A percentile compares a stretch with the other conserved stretches of the same genome.
Conservation (phyloP, 192 early-diverging fungal species). For the Backusella parvicylindrica region DNA sequence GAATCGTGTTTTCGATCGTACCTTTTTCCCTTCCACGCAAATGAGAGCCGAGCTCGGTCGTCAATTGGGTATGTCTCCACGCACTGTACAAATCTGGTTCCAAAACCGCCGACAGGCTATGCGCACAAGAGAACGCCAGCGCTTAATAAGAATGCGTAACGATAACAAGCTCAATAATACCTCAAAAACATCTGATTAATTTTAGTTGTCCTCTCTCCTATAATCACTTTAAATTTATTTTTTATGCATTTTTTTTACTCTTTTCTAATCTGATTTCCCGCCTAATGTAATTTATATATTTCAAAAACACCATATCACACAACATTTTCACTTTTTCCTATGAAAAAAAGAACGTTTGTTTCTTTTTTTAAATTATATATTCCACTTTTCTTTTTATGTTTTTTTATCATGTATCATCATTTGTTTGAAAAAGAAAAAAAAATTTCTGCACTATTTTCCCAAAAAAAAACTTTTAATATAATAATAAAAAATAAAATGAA, state of each 20-base stretch:
- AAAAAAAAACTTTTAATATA: neutral
- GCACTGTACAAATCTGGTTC: conserved; percentile 97
- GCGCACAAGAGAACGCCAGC: conserved; percentile 39
- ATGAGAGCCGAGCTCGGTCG: conserved; percentile 72
- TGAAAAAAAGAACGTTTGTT: neutral
- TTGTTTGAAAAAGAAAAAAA: conserved; percentile 14
- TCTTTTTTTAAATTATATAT: neutral
- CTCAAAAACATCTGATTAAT: neutral
- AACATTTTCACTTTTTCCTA: neutral
- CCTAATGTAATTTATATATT: neutral
- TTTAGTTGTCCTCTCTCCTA: neutral
- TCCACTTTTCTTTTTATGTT: neutral
- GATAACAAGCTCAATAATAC: neutral
- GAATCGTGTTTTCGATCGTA: conserved; percentile 71
- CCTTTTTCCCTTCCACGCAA: conserved; percentile 82
- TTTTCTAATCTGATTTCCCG: neutral
- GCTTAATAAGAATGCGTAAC: conserved; percentile 12
- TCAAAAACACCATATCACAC: neutral
- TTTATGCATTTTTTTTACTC: conserved; percentile 7
- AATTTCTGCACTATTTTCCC: neutral
- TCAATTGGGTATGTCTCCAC: conserved; percentile 83
- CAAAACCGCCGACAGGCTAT: conserved; percentile 90
- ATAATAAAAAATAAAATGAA: too few species aligned
- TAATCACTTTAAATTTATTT: neutral
- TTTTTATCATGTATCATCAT: neutral